These are phyloP conservation scores for Poa pratensis DNA, from an alignment of 176 grass and related monocot genomes.

Conservation along the genomic window DNA sequence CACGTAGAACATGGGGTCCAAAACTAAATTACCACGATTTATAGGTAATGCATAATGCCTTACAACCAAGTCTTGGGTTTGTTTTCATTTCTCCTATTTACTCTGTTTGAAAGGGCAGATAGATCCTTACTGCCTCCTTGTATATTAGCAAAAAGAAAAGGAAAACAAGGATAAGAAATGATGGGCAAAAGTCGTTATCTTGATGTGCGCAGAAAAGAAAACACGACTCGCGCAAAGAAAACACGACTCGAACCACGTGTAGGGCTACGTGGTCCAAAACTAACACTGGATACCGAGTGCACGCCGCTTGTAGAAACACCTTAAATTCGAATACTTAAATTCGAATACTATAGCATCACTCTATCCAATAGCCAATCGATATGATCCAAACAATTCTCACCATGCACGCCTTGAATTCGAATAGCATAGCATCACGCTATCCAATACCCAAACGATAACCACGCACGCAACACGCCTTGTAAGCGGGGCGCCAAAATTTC, in stretches of 20 bases:
- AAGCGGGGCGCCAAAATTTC: background rate
- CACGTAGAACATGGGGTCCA: background rate
- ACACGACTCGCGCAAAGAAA: background rate
- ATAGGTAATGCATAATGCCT: background rate
- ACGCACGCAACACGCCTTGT: background rate
- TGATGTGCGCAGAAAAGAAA: background rate
- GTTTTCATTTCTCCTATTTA: background rate
- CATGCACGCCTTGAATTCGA: background rate
- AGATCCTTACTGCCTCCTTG: background rate
- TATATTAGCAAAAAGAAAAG: slow-evolving; percentile 12
- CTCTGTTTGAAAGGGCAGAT: background rate
- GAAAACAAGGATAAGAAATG: background rate
- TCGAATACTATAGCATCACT: background rate
- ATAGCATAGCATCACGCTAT: background rate
- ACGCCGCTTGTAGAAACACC: background rate
- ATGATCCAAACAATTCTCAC: background rate
- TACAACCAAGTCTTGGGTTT: background rate
- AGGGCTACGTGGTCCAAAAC: background rate
- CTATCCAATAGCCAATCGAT: background rate
- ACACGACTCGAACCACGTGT: background rate
- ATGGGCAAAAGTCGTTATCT: background rate
- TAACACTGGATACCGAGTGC: background rate
- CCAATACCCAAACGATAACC: background rate
- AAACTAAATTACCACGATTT: background rate
- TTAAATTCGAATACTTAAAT: background rate